Conservation (phyloP, 345 rosid genomes). For the Heritiera fomes region DNA sequence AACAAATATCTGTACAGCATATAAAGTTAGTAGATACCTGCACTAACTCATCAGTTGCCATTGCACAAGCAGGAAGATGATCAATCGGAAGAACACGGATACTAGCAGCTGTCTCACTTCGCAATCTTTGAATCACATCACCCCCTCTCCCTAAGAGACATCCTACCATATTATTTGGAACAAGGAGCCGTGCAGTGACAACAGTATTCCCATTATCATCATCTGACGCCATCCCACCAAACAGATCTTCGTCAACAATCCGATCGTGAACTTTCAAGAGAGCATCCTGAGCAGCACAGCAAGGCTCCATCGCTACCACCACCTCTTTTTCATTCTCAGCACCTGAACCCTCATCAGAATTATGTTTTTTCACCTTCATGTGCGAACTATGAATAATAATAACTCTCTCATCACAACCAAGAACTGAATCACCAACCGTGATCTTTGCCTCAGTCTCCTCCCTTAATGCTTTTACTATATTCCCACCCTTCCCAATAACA, state of each 20-base stretch:
- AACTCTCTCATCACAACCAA: slow-evolving; percentile 65
- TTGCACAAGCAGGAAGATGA: slow-evolving; percentile 55
- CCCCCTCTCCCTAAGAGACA: slow-evolving; percentile 63
- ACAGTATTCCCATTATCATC: slow-evolving; percentile 39
- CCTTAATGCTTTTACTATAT: slow-evolving; percentile 49
- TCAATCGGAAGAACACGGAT: slow-evolving; percentile 57
- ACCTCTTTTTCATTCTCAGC: slow-evolving; percentile 30
- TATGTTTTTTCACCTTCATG: slow-evolving; percentile 24
- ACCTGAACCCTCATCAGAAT: slow-evolving; percentile 29
- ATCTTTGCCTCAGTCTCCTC: slow-evolving; percentile 57
- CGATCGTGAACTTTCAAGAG: slow-evolving; percentile 54
- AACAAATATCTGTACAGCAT: not conserved
- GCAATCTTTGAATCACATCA: slow-evolving; percentile 55
- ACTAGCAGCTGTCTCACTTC: slow-evolving; percentile 55
- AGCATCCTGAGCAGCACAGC: slow-evolving; percentile 68
- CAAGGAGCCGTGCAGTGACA: slow-evolving; percentile 52
- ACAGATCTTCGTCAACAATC: slow-evolving; percentile 50
- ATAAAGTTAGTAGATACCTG: slow-evolving; percentile 38
- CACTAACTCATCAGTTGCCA: slow-evolving; percentile 58
- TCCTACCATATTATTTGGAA: slow-evolving; percentile 57
- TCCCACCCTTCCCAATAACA: slow-evolving; percentile 64
- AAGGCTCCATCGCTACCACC: slow-evolving; percentile 30
- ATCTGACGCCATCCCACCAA: slow-evolving; percentile 44
- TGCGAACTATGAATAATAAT: slow-evolving; percentile 53
- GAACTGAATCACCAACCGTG: slow-evolving; percentile 51